These are phyloP conservation scores for Bolboschoenoplectus hybrid DNA, from an alignment of 202 grass and related monocot species.

Conservation along the genomic window DNA sequence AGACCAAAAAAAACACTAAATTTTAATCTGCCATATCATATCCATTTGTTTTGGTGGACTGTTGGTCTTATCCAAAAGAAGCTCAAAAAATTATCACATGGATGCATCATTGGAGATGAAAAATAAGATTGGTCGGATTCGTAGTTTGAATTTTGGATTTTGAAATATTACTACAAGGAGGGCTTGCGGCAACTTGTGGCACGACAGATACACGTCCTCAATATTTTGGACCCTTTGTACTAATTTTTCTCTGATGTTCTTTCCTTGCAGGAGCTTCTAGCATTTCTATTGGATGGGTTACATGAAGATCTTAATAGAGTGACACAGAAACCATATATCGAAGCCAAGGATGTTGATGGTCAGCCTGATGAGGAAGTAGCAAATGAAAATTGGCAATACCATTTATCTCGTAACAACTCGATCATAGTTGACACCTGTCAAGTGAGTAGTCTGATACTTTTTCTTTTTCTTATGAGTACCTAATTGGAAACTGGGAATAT, in stretches of 20 bases:
- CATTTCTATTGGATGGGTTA: slow-evolving; percentile 97
- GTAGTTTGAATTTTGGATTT: not conserved
- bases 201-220: not conserved
- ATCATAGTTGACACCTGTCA: slow-evolving; percentile 98
- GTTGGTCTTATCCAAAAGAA: not conserved
- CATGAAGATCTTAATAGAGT: slow-evolving; percentile 99
- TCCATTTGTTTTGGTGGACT: not conserved
- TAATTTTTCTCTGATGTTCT: slow-evolving; percentile 17
- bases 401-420: slow-evolving; percentile 97
- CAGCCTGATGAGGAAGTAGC: slow-evolving; percentile 81
- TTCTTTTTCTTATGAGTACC: slow-evolving; percentile 26
- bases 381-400: slow-evolving; percentile 92
- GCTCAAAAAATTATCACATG: not conserved
- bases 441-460: slow-evolving; percentile 52
- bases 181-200: not conserved
- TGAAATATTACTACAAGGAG: not conserved
- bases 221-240: not conserved
- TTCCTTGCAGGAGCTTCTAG: slow-evolving; percentile 81
- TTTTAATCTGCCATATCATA: not conserved
- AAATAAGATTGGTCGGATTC: not conserved
- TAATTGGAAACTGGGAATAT: not conserved
- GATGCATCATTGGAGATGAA: not conserved
- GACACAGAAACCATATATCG: slow-evolving; percentile 82
- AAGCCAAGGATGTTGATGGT: slow-evolving; percentile 81
- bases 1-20: not conserved